phyloP scores from a whole-genome alignment of 2,329 filamentous ascomycete species.

The Pestalotiopsis sp. region DNA sequence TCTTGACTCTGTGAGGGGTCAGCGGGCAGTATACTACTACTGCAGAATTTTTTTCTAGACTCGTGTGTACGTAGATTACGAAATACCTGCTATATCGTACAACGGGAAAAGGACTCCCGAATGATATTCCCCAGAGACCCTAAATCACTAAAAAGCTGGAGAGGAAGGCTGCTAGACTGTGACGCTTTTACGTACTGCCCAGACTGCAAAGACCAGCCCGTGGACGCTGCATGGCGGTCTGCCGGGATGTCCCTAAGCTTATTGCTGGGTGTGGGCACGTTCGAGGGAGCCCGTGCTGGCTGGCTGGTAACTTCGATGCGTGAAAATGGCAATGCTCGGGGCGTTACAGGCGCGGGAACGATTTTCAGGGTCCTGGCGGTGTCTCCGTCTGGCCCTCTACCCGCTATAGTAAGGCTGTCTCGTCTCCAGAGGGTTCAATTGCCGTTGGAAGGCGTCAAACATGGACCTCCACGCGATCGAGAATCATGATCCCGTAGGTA shows the following conservation, averaged over 20 bases:
- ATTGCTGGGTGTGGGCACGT: neutral
- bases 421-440: neutral
- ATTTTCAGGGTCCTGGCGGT: neutral
- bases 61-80: neutral
- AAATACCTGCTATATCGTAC: neutral
- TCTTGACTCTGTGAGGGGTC: neutral
- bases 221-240: neutral
- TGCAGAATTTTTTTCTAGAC: neutral
- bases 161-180: neutral
- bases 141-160: neutral
- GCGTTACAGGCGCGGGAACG: neutral
- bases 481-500: neutral
- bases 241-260: neutral
- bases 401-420: neutral
- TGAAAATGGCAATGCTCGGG: neutral
- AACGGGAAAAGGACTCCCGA: neutral
- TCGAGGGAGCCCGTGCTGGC: neutral
- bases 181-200: neutral
- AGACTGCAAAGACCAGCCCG: neutral
- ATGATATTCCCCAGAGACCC: neutral
- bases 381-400: neutral
- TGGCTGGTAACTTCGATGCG: neutral
- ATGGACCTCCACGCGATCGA: neutral
- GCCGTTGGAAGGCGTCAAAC: neutral
- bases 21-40: neutral